Evolutionary conservation across 2,329 filamentous ascomycete species (phyloP).

Genomic region (Colletotrichum gloeosporioides): DNA sequence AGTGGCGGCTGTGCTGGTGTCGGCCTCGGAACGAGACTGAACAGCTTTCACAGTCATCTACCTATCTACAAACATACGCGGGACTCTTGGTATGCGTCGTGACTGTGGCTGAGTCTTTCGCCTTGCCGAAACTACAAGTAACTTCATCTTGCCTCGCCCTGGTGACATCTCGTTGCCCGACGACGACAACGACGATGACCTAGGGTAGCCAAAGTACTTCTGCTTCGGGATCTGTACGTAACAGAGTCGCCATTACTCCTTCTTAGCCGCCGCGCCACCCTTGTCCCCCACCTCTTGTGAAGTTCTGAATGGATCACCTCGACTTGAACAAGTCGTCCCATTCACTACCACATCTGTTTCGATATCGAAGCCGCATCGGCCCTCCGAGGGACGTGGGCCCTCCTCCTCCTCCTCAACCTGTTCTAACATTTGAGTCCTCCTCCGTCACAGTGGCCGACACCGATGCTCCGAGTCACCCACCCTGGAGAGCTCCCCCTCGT

Average conservation of each 20-base stretch:
- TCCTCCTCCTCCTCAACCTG: background rate
- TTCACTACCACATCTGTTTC: background rate
- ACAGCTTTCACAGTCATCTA: background rate
- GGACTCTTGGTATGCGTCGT: background rate
- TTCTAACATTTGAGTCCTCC: background rate
- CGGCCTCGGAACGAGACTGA: background rate
- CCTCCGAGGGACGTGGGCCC: background rate
- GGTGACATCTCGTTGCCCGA: too few relatives aligned
- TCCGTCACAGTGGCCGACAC: background rate
- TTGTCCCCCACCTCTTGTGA: background rate
- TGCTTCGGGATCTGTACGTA: background rate
- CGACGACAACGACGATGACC: too few relatives aligned
- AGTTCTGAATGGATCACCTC: background rate
- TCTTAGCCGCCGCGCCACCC: background rate
- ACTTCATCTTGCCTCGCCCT: too few relatives aligned
- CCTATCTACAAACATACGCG: background rate
- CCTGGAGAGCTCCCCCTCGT: background rate
- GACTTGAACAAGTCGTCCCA: background rate
- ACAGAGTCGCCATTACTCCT: background rate
- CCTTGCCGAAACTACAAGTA: background rate
- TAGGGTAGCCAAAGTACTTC: too few relatives aligned
- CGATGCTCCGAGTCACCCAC: background rate
- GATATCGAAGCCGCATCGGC: conserved; percentile 10
- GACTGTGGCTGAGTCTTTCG: background rate
- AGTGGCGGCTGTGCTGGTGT: background rate